These are phyloP conservation scores for Aspergillus sp. DNA, from an alignment of 2,329 filamentous ascomycete species.

Conservation along the genomic window DNA sequence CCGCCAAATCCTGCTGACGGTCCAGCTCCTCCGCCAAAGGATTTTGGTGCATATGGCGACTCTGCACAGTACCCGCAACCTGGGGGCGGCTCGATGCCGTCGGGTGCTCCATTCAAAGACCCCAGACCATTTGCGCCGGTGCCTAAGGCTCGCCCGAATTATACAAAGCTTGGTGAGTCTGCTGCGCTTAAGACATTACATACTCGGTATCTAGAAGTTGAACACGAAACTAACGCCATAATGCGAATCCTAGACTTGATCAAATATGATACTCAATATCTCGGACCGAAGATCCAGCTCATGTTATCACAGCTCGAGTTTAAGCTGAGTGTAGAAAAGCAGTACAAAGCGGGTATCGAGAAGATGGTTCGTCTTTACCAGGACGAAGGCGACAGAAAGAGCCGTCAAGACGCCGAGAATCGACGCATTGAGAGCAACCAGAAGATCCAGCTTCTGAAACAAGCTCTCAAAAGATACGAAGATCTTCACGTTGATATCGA, in stretches of 20 bases:
- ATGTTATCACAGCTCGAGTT: slow-evolving; percentile 99
- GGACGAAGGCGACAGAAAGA: slow-evolving; percentile 96
- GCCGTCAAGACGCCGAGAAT: slow-evolving; percentile 87
- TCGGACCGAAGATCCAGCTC: slow-evolving; percentile 95
- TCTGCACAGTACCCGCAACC: slow-evolving; percentile 61
- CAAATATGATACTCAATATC: slow-evolving; percentile 95
- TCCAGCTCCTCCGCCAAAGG: slow-evolving; percentile 75
- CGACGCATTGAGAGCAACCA: slow-evolving; percentile 93
- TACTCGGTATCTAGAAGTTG: background rate
- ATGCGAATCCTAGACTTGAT: slow-evolving; percentile 72
- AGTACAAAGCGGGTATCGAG: slow-evolving; percentile 98
- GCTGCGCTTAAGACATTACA: background rate
- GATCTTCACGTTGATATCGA: slow-evolving; percentile 96
- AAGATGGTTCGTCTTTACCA: slow-evolving; percentile 99
- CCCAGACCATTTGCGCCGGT: slow-evolving; percentile 69
- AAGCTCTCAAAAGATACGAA: slow-evolving; percentile 95
- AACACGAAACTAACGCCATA: slow-evolving; percentile 21
- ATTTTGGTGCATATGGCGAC: slow-evolving; percentile 69
- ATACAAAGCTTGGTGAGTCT: slow-evolving; percentile 86
- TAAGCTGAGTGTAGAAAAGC: slow-evolving; percentile 97
- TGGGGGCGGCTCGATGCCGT: slow-evolving; percentile 76
- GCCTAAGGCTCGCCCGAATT: slow-evolving; percentile 82
- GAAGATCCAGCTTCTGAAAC: slow-evolving; percentile 94
- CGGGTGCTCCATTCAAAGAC: slow-evolving; percentile 77
- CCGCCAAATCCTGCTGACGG: slow-evolving; percentile 47